A percentile compares a stretch with the other conserved stretches of the same genome.
These are phyloP conservation scores for Morella rubra DNA, from an alignment of 306 rosid genomes.

Conservation along the genomic window DNA sequence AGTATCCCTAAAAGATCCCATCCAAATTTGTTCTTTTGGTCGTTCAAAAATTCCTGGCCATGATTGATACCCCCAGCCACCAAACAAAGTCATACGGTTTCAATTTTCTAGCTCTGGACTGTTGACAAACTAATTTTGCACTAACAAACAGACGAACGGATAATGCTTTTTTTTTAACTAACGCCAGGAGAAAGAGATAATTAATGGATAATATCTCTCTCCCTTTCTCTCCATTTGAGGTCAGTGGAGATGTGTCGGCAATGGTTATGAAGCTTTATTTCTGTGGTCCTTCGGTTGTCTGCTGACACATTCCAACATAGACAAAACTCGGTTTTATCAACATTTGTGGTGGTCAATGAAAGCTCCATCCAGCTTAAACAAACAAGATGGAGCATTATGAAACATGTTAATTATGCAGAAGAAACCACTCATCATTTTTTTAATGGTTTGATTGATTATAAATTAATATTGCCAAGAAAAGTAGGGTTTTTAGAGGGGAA, in stretches of 20 bases:
- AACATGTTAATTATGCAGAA: not conserved
- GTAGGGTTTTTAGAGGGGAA: not conserved
- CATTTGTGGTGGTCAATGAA: not conserved
- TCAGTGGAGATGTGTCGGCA: not conserved
- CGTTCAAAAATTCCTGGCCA: no score
- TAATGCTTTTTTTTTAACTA: not conserved
- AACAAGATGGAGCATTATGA: no score
- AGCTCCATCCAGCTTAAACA: not conserved
- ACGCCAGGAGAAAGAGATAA: not conserved
- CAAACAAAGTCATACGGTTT: no score
- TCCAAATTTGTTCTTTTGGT: no score
- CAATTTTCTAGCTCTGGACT: no score
- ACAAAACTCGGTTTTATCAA: not conserved
- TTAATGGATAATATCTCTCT: not conserved
- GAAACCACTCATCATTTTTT: not conserved
- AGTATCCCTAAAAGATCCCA: no score
- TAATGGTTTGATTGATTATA: not conserved
- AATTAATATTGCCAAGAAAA: no score
- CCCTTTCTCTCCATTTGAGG: not conserved
- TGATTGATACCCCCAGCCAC: no score
- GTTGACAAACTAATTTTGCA: not conserved
- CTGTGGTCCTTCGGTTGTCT: not conserved
- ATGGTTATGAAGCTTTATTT: not conserved
- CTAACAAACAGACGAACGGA: not conserved
- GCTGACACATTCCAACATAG: conserved; percentile 8